Percentiles rank a stretch among this genome's conserved stretches.
phyloP scores from a whole-genome alignment of 345 rosid species.

The Moricandia arvensis region DNA sequence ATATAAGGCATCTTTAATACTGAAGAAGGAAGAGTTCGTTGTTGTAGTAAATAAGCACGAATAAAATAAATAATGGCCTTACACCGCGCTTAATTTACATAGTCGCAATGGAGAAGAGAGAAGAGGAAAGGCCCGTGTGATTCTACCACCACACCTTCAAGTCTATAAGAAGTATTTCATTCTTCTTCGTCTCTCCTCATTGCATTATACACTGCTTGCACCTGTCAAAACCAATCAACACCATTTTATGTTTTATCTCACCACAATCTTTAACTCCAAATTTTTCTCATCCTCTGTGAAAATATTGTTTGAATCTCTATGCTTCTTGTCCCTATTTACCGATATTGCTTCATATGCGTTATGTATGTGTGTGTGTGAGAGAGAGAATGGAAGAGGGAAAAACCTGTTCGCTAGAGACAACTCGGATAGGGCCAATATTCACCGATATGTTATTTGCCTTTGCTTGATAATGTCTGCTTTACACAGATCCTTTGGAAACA shows the following conservation, averaged over 20 bases:
- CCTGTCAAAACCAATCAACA: conserved; percentile 49
- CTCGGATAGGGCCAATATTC: conserved; percentile 85
- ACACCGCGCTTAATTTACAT: conserved; percentile 35
- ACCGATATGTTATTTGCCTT: conserved; percentile 92
- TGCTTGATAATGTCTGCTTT: conserved; percentile 76
- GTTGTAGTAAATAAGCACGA: not conserved
- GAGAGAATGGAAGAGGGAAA: conserved; percentile 13
- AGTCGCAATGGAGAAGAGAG: conserved; percentile 10
- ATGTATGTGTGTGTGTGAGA: conserved; percentile 31
- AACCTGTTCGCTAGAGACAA: conserved; percentile 88
- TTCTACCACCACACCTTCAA: conserved; percentile 4
- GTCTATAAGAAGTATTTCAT: conserved; percentile 80
- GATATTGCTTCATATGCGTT: not conserved
- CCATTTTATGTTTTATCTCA: not conserved
- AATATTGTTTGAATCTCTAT: conserved; percentile 12
- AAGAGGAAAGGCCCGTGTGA: conserved; percentile 9
- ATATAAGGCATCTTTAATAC: not conserved
- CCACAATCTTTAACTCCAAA: not conserved
- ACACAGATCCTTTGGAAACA: conserved; percentile 58
- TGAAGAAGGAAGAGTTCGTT: not conserved
- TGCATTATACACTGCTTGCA: conserved; percentile 91
- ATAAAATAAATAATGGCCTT: conserved; percentile 25
- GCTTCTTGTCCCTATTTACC: conserved; percentile 6
- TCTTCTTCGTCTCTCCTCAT: conserved; percentile 88
- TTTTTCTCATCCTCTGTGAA: not conserved